Base-by-base conservation (phyloP, 805 yeast species). In the Candida ulmi region DNA sequence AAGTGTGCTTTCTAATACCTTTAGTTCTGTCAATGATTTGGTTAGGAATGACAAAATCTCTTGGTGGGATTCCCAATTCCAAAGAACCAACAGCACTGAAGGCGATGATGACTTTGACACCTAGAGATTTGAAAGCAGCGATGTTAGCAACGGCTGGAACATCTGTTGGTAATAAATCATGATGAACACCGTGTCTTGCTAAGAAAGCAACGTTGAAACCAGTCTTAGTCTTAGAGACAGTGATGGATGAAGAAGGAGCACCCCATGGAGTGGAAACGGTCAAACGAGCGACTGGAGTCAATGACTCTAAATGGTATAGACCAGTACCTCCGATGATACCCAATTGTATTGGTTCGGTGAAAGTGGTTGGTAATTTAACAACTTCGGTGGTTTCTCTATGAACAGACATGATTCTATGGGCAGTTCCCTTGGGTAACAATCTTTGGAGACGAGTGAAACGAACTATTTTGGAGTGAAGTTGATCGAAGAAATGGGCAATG, bases 291-390 rank as follows among this genome's bases (percentile, higher is more conserved):
- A 91, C 95, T 4, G 95, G 95, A 35, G 80, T 74, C 40, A 93
- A 70, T 41, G 86, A 79, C 30, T 83, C 86, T 41, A 93, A 70
- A 42, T 86, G 84, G 69, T 93, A 93, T 24, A 93, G 74, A n/a
- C 99, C 99, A 5, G 99, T 93, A 30, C 99, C 99, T 30, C 99
- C 99, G 60, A 93, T 93, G 50, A 93, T 78, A 27, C 95, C 98
- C 32, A 93, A 71, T 30, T 76, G 72, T 19, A 93, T 85, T 26
- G 85, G 81, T 52, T 79, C 84, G 40, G 63, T 58, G 64, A 74
- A 81, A 25, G 65, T 63, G 42, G 72, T 70, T 31, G 86, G 83
- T 9, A 55, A 42, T 21, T 35, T 38, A 1, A 37, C 26, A 7
- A 31, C 11, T 11, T 29, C 41, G 8, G 36, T 12, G 17, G 46